Evolutionary conservation across 106 monocot species (phyloP), one percentile per base, ranked within the genome.

Genomic region (Dendrobium chrysotoxum): DNA sequence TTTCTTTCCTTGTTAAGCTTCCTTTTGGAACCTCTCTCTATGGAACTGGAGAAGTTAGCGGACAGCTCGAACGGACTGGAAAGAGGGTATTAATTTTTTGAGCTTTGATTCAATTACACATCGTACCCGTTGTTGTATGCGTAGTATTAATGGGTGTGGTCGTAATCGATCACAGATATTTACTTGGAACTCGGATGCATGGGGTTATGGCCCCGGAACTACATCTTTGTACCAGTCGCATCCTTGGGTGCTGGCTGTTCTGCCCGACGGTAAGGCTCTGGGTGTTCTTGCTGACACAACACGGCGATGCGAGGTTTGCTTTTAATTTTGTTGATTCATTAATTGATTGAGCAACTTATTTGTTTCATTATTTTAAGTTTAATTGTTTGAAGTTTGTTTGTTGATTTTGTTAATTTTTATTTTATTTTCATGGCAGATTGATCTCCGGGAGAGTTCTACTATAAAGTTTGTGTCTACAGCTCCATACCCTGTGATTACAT

Each of bases 281-380:
- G 98, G 98, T 28, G 78, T 99, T 83, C 95, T 99, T 83, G 98
- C 98, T 71, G 98, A 99, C 84, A 99, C 98, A 66, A 95, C 95
- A 78, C 81, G 85, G 31, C 92, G 95, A 50, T 99, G 98, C 84
- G 93, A 99, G 88, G 98, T 98, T 64, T 54, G 71, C 5, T 65
- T 10, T 26, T 26, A 44, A 7, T 78, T 80, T 40, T 5, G 42
- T 21, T 23, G 26, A 28, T 54, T 68, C 15, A 25, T 47, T 35
- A 50, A 75, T 74, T 6, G 41, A 65, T 42, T 15, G 39, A 17
- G 16, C 23, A 40, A 28, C 3, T 25, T 70, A 2, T 66, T 73
- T 16, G 16, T 31, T 64, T 23, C 71, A 21, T 26, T 71, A 10
- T n/a, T 68, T 65, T 50, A 64, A 46, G 0, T 10, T 79, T 25